Evolutionary conservation across 306 rosid species (phyloP).

Genomic region (apple (Malus domestica)): DNA sequence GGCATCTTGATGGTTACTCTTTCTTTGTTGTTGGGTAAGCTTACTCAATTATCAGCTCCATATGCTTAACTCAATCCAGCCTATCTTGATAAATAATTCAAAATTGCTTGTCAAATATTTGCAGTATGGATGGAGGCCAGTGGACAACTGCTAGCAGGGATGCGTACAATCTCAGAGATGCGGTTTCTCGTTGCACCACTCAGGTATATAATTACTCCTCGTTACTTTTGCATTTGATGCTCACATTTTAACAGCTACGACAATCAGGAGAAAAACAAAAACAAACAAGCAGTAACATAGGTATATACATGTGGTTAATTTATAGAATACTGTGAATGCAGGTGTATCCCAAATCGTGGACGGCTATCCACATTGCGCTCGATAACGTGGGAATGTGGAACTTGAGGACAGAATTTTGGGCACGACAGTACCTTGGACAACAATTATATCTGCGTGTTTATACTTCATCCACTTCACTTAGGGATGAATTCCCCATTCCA

Average conservation of each 20-base stretch:
- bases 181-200: slow-evolving; percentile 77
- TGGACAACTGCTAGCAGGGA: slow-evolving; percentile 67
- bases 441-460: slow-evolving; percentile 85
- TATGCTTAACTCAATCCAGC: not conserved
- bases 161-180: slow-evolving; percentile 80
- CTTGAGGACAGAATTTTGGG: slow-evolving; percentile 93
- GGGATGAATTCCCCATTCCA: slow-evolving; percentile 91
- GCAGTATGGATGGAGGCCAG: slow-evolving; percentile 93
- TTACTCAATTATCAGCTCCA: not conserved
- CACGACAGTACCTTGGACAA: slow-evolving; percentile 83
- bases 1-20: slow-evolving; percentile 91
- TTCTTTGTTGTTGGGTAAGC: slow-evolving; percentile 93
- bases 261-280: not conserved
- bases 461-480: slow-evolving; percentile 58
- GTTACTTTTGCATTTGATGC: not conserved
- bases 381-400: slow-evolving; percentile 99
- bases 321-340: slow-evolving; percentile 10
- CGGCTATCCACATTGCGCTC: slow-evolving; percentile 73
- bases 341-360: slow-evolving; percentile 97
- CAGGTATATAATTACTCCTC: slow-evolving; percentile 44
- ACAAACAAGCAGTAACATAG: no score
- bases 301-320: no score
- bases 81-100: not conserved
- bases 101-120: not conserved
- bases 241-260: not conserved